Evolutionary conservation across 2,329 filamentous ascomycete species (phyloP), one percentile per base, ranked within the genome.

Genomic region (Cladosporium colombiae): DNA sequence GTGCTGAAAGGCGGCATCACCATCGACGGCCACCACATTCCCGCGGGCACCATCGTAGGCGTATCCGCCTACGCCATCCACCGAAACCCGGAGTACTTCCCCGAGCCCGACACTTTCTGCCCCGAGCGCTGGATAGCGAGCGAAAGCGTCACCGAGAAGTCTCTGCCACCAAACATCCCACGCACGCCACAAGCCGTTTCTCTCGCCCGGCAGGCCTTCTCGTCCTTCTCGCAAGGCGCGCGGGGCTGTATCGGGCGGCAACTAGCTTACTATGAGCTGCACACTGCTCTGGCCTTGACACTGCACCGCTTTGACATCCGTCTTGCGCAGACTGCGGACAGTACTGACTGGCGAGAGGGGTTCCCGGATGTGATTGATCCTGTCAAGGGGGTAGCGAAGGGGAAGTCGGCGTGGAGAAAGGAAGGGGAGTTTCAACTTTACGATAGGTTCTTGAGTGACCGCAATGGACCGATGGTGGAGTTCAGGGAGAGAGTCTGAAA

Each of bases 361-460:
- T 46, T 46, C n/a, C 40, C 40, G 40, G 40, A 46, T 21, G 40
- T 46, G 7, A 46, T 46, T 13, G n/a, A 61, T 61, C 18, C 37
- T 33, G 14, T 50, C 2, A 27, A 61, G 14, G 11, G 16, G 23
- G 25, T 6, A 44, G 18, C 11, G 5, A 23, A 21, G 0, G 29
- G 21, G 11, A 52, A 35, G 13, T n/a, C 13, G 14, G 80, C 8
- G 85, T 84, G 87, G 55, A 81, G 87, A 65, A 81, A 84, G 56
- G 74, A 73, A 21, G 78, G 73, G 1, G 90, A 92, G 81, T 91
- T 88, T 76, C 89, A 91, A 80, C 79, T 92, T 63, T 78, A 84
- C 61, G 91, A 93, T 74, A 88, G 86, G 18, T 92, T 93, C 76
- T 91, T 90, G 44, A 90, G 88, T 72, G 81, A 85, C 71, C 92